Evolutionary conservation across 1,284 basidiomycete species (phyloP).

Genomic region (Puccinia triticina): DNA sequence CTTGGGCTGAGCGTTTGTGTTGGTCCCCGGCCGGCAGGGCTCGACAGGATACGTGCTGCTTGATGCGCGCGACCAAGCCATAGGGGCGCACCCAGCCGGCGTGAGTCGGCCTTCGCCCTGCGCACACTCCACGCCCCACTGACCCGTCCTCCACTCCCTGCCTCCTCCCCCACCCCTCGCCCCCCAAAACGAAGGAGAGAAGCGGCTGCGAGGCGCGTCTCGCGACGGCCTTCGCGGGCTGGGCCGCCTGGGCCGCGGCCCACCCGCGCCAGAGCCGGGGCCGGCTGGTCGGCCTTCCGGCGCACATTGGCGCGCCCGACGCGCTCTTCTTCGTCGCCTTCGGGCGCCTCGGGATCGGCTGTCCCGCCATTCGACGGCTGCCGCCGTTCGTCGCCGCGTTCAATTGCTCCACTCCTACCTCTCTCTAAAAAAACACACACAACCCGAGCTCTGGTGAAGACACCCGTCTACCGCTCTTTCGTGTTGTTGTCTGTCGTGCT

Average conservation of each 20-base stretch:
- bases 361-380: neutral
- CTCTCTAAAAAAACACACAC: neutral
- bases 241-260: neutral
- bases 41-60: neutral
- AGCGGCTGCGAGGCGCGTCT: neutral
- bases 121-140: neutral
- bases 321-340: slow-evolving; percentile 32
- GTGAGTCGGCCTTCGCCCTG: neutral
- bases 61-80: neutral
- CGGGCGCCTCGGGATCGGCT: neutral
- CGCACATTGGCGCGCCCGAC: neutral
- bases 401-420: neutral
- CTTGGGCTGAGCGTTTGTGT: neutral
- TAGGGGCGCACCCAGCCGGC: no score
- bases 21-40: neutral
- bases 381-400: neutral
- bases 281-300: neutral
- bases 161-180: neutral
- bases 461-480: no score
- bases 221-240: neutral
- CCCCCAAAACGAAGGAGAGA: neutral
- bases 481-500: no score
- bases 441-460: no score
- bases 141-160: neutral
- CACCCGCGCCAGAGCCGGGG: neutral